These are phyloP conservation scores for Alternaria infectoria DNA, from an alignment of 2,329 filamentous ascomycete species.

Conservation along the genomic window DNA sequence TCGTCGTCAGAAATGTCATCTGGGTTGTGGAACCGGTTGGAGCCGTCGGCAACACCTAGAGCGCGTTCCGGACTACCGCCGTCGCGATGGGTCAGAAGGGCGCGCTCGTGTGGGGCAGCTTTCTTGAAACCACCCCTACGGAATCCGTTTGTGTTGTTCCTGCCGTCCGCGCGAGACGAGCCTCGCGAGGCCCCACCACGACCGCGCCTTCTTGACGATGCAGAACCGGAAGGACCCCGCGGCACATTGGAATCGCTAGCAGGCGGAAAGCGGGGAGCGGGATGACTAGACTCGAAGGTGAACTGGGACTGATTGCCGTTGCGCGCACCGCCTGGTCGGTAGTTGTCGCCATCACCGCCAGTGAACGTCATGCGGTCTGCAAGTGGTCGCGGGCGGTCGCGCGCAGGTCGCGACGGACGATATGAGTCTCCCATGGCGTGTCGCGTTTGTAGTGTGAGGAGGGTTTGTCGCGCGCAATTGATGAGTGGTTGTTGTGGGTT, in stretches of 20 bases:
- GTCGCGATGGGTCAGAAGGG: slow-evolving; percentile 51
- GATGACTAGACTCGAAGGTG: slow-evolving; percentile 40
- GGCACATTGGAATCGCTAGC: slow-evolving; percentile 29
- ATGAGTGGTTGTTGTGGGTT: slow-evolving; percentile 6
- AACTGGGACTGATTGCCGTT: slow-evolving; percentile 36
- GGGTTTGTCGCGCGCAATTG: neutral
- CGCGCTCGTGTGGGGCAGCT: slow-evolving; percentile 51
- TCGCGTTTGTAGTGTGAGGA: slow-evolving; percentile 7
- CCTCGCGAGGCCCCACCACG: slow-evolving; percentile 26
- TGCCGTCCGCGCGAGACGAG: slow-evolving; percentile 18
- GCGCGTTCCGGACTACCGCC: slow-evolving; percentile 54
- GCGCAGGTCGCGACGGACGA: slow-evolving; percentile 32
- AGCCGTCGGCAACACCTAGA: slow-evolving; percentile 51
- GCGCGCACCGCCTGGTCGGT: slow-evolving; percentile 28
- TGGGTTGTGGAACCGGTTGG: slow-evolving; percentile 49
- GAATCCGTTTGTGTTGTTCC: slow-evolving; percentile 23
- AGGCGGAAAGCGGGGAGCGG: slow-evolving; percentile 40
- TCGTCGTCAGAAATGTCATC: slow-evolving; percentile 51
- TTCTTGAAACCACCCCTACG: slow-evolving; percentile 29
- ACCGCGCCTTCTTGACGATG: slow-evolving; percentile 19
- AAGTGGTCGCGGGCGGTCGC: slow-evolving; percentile 27
- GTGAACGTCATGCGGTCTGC: slow-evolving; percentile 40
- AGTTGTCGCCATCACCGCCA: slow-evolving; percentile 33
- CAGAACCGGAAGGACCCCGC: slow-evolving; percentile 13
- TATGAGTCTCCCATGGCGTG: slow-evolving; percentile 35